phyloP scores from a whole-genome alignment of 2,329 filamentous ascomycete genomes.

The Botrytis fabae region DNA sequence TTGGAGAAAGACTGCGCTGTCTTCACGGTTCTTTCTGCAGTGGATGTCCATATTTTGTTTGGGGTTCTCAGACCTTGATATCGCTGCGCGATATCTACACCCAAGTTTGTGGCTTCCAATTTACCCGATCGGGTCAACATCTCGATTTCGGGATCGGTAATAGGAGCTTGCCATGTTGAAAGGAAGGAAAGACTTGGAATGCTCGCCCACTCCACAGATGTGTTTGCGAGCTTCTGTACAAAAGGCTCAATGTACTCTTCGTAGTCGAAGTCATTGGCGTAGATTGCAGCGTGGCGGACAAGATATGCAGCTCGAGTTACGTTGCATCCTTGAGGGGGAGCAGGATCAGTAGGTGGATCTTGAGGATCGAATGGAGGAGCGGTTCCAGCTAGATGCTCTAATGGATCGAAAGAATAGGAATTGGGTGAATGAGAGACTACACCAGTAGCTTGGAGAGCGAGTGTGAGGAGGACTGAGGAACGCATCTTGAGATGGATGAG shows the following conservation, averaged over 20 bases:
- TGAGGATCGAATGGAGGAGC: conserved; percentile 52
- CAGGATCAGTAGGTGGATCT: conserved; percentile 48
- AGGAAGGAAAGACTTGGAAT: conserved; percentile 36
- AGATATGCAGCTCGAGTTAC: conserved; percentile 51
- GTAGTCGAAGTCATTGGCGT: conserved; percentile 54
- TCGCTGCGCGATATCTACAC: conserved; percentile 36
- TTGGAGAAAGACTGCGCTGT: conserved; percentile 50
- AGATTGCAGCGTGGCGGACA: conserved; percentile 52
- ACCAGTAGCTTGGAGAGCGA: conserved; percentile 18
- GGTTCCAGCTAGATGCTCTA: conserved; percentile 52
- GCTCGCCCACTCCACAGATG: conserved; percentile 49
- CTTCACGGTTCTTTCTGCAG: conserved; percentile 52
- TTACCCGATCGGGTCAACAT: conserved; percentile 36
- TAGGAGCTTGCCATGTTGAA: conserved; percentile 35
- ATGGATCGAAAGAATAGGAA: conserved; percentile 48
- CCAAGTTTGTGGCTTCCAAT: conserved; percentile 34
- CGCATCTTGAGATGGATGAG: conserved; percentile 13
- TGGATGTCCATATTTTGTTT: conserved; percentile 52
- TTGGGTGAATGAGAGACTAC: conserved; percentile 27
- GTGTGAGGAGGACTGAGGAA: conserved; percentile 17
- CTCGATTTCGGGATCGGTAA: conserved; percentile 35
- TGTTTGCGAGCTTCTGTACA: conserved; percentile 50
- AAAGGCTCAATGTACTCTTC: conserved; percentile 53
- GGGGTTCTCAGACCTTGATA: conserved; percentile 46
- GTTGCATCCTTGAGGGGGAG: conserved; percentile 52